A percentile compares a stretch with the other conserved stretches of the same genome.
phyloP scores from a whole-genome alignment of 2,329 filamentous ascomycete genomes.

The Phyllosticta citriasiana region DNA sequence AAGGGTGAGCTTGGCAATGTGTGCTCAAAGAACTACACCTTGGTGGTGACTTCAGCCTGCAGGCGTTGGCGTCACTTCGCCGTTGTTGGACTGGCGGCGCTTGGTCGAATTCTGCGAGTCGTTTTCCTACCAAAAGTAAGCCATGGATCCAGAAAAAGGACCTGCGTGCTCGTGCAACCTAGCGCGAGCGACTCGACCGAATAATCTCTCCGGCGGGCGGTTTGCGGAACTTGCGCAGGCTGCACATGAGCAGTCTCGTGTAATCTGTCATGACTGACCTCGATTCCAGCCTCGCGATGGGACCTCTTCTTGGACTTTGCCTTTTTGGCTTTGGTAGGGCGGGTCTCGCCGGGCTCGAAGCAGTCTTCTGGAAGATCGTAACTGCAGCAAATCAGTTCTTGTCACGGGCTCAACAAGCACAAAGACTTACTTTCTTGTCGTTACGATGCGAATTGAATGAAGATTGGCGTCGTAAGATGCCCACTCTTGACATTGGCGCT shows the following conservation, averaged over 20 bases:
- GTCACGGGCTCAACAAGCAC: neutral
- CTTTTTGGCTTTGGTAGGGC: slow-evolving; percentile 35
- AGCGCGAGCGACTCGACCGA: slow-evolving; percentile 6
- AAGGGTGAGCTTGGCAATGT: neutral
- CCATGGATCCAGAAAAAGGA: neutral
- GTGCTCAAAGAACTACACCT: slow-evolving; percentile 8
- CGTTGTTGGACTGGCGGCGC: slow-evolving; percentile 8
- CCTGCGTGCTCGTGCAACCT: slow-evolving; percentile 8
- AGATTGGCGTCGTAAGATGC: slow-evolving; percentile 64
- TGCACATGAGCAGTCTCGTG: neutral
- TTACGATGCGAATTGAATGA: slow-evolving; percentile 70
- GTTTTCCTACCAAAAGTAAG: slow-evolving; percentile 3
- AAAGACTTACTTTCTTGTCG: slow-evolving; percentile 67
- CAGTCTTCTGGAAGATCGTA: slow-evolving; percentile 83
- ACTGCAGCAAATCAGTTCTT: slow-evolving; percentile 38
- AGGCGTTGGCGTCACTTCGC: slow-evolving; percentile 3
- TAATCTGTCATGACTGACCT: slow-evolving; percentile 8
- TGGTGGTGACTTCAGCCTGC: slow-evolving; percentile 9
- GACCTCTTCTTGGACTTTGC: slow-evolving; percentile 20
- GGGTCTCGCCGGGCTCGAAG: slow-evolving; percentile 65
- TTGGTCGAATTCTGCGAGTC: slow-evolving; percentile 4
- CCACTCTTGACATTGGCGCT: slow-evolving; percentile 67
- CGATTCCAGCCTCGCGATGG: slow-evolving; percentile 8
- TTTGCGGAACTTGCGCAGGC: slow-evolving; percentile 1
- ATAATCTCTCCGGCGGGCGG: slow-evolving; percentile 1